Evolutionary conservation across 345 rosid genomes (phyloP).

Genomic region (Eucalyptus lansdowneana): DNA sequence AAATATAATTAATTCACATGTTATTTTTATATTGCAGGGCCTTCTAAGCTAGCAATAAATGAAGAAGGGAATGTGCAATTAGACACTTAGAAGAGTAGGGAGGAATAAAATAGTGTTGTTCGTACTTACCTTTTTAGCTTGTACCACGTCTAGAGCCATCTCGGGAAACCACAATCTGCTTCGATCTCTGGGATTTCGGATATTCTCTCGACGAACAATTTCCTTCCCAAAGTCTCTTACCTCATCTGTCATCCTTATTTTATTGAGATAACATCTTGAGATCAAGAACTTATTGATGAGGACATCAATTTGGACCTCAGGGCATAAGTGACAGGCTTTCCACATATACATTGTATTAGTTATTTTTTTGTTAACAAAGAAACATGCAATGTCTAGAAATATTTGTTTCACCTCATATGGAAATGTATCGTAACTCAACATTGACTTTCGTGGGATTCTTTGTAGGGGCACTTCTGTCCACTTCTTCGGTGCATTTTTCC

Average conservation of each 20-base stretch:
- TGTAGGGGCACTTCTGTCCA: background rate
- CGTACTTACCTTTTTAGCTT: accelerated
- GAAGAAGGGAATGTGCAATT: background rate
- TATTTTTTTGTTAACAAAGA: background rate
- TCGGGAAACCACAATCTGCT: background rate
- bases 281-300: background rate
- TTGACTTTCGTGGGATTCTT: background rate
- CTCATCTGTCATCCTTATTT: accelerated
- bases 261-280: accelerated
- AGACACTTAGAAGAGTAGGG: background rate
- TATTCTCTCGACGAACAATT: background rate
- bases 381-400: background rate
- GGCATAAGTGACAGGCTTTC: background rate
- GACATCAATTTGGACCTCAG: background rate
- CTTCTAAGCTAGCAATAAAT: background rate
- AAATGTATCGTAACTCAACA: background rate
- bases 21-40: too few relatives aligned
- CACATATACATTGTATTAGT: background rate
- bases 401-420: accelerated
- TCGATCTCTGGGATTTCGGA: accelerated
- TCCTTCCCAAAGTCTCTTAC: background rate
- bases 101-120: background rate
- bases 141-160: background rate
- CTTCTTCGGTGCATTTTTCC: accelerated
- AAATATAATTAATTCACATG: too few relatives aligned